phyloP scores from a whole-genome alignment of 2,329 filamentous ascomycete species.

The Xylaria sp. region DNA sequence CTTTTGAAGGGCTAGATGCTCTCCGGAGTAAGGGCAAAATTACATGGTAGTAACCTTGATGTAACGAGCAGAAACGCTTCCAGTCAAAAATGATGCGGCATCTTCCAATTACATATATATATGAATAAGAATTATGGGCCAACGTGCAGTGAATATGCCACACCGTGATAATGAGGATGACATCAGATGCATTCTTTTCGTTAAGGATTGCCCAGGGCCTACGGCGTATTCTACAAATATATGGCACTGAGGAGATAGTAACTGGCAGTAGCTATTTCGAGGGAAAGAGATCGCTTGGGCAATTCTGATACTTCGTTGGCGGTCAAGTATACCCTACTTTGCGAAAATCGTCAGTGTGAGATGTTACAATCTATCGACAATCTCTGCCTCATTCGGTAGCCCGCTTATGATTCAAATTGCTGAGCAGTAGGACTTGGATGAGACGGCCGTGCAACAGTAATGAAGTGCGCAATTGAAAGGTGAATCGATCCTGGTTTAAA shows the following conservation, averaged over 20 bases:
- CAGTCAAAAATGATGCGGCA: background rate
- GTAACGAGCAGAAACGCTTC: background rate
- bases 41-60: background rate
- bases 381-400: background rate
- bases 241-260: background rate
- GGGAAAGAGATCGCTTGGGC: background rate
- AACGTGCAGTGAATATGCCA: slow-evolving; percentile 1
- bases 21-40: background rate
- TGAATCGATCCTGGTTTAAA: background rate
- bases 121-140: background rate
- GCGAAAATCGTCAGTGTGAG: background rate
- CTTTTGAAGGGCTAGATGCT: background rate
- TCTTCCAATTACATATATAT: background rate
- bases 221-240: background rate
- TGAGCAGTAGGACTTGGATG: background rate
- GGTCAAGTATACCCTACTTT: background rate
- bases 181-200: background rate
- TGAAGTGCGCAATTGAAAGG: background rate
- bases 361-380: background rate
- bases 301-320: background rate
- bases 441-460: no score
- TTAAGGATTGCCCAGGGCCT: background rate
- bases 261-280: background rate
- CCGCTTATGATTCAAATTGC: background rate
- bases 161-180: slow-evolving; percentile 3